Base-by-base conservation (phyloP, 345 rosid genomes). In the Ceriops zippeliana region DNA sequence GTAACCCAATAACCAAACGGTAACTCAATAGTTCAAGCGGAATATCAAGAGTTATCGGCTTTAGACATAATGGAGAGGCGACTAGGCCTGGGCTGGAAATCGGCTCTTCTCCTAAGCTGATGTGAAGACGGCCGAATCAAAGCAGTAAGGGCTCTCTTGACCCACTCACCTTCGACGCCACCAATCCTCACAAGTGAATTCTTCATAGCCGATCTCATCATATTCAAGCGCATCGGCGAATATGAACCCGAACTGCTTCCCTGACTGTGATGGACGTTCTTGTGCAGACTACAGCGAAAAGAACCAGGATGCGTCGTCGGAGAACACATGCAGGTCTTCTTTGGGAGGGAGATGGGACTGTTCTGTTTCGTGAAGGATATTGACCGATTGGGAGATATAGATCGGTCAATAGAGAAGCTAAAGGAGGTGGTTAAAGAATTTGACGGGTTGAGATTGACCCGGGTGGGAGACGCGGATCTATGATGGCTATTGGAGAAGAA, bases 101-200 rank as follows among this genome's bases (percentile, higher is more conserved):
- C 85, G 1, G 73, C 79, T n/a, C 88, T 73, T 21, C 98, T 73
- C 81, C 64, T 78, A 62, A 87, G 91, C 58, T 93, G 98, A 65
- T 90, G 98, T 4, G 97, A 90, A 0, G 96, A 93, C 0, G 98
- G 98, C 0, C 97, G 75, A 30, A 93, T 93, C 86, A 93, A 72
- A 9, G 95, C 93, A 6, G 97, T 83, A 68, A 93, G 76, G 21
- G 97, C 90, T 82, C 98, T 85, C 61, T 78, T 86, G 70, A 93
- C 86, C 88, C 88, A 88, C 63, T 93, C 98, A 7, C 98, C 98
- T 76, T 93, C 98, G 0, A 92, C 98, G 7, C 96, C 90, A n/a
- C 98, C 97, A 5, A 92, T 92, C 47, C 98, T 82, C 62, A 92
- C 98, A 5, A 92, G 71, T 17, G 96, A 90, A 70, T 93, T 90